Evolutionary conservation across 1,139 yeast species (phyloP).

Genomic region (Magnusiomyces paraingens): DNA sequence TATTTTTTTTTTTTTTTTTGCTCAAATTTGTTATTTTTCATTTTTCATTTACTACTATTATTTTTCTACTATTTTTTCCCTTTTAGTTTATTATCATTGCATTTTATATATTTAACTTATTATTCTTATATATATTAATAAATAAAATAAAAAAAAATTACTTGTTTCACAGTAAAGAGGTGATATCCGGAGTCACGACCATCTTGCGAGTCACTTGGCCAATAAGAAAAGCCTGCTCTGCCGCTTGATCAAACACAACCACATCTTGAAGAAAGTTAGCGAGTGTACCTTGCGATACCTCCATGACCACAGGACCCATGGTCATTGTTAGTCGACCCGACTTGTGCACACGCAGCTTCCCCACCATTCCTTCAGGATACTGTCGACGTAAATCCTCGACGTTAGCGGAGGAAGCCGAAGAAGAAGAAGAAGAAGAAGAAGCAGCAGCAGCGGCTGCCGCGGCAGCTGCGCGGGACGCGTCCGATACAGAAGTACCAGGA

Average conservation of each 20-base stretch:
- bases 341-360: constrained; percentile 65
- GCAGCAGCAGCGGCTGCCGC: constrained; percentile 3
- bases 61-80: too few species aligned
- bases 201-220: constrained; percentile 59
- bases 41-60: too few species aligned
- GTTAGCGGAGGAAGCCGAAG: background rate
- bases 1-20: constrained; percentile 20
- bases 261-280: constrained; percentile 71
- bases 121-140: too few species aligned
- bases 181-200: constrained; percentile 44
- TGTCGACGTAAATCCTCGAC: background rate
- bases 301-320: constrained; percentile 64
- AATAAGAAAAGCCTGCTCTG: constrained; percentile 45
- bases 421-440: background rate
- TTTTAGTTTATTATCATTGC: too few species aligned
- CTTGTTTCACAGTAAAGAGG: background rate
- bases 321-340: constrained; percentile 74
- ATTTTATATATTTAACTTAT: too few species aligned
- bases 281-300: constrained; percentile 67
- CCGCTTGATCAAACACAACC: constrained; percentile 49
- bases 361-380: constrained; percentile 53
- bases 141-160: too few species aligned
- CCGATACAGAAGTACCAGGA: background rate
- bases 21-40: too few species aligned
- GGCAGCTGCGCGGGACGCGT: background rate